Base-by-base conservation (phyloP, 2,329 filamentous ascomycete species). In the Phaeosphaeriaceae sp. region DNA sequence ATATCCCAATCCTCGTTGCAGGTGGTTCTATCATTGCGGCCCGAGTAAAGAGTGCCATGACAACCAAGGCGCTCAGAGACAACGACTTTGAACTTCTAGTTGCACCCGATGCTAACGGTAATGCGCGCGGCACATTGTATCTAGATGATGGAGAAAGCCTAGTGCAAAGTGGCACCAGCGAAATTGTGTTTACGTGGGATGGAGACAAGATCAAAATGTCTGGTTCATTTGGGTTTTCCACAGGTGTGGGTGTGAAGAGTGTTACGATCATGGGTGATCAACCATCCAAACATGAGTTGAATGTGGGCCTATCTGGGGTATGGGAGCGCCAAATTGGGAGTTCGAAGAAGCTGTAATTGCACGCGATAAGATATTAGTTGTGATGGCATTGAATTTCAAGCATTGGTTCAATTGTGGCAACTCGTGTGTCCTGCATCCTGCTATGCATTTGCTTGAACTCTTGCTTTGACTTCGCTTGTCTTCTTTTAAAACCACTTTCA, bases 121-220 rank as follows among this genome's bases (percentile, higher is more conserved):
- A 76, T 12, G 90, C 90, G 0, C 68, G 68, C 1, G 90, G 90
- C 0, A 78, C 78, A 47, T 76, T 94, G 47, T 93, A 92, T 67
- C 74, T 93, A 6, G 90, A 94, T 61, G 90, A 95, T 54, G 90
- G 90, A 3, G 84, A 85, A 41, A 87, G 82, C 29, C 56, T 92
- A 43, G 74, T 82, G 53, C 88, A 88, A 68, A 57, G 72, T 13
- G 74, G 66, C 0, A 83, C 78, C 15, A 84, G 81, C 9, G 74
- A 82, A 43, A 79, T 91, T 51, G 72, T 74, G 16, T 89, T 92
- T 63, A 65, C 68, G 12, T 91, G 85, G 64, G 74, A 78, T 45
- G 70, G 79, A 3, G 80, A 81, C 16, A 73, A 70, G 41, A 75
- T 89, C 28, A 74, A 61, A 1, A 74, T 82, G 49, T 74, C 74